A percentile compares a stretch with the other conserved stretches of the same genome.
phyloP scores from a whole-genome alignment of 2,329 filamentous ascomycete species.

The Apiospora koreana region DNA sequence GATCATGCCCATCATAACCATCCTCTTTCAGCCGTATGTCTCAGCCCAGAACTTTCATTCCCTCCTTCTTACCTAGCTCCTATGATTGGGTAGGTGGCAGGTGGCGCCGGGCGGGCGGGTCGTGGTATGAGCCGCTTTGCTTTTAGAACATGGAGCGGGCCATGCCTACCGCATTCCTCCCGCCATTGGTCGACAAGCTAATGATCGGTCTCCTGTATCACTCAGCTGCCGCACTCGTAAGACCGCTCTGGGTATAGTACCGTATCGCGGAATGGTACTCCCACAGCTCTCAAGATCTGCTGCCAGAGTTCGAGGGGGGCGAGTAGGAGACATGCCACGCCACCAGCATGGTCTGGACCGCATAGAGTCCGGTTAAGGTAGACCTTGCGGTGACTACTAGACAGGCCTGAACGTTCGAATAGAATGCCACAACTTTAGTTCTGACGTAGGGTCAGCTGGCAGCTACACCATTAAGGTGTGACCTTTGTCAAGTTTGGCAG shows the following conservation, averaged over 20 bases:
- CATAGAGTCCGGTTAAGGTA: background rate
- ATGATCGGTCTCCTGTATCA: background rate
- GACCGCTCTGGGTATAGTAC: background rate
- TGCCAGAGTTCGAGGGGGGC: background rate
- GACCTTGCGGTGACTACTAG: background rate
- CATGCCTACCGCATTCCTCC: background rate
- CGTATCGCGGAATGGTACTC: background rate
- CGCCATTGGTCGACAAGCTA: background rate
- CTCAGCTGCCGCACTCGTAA: background rate
- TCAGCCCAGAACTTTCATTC: background rate
- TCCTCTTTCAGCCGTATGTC: background rate
- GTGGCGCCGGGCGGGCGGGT: background rate
- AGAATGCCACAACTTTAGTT: background rate
- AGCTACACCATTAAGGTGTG: background rate
- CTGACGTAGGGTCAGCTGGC: background rate
- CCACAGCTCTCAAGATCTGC: background rate
- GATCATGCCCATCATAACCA: background rate
- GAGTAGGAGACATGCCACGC: background rate
- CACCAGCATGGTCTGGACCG: background rate
- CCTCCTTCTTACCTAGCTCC: background rate
- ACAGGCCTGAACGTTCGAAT: background rate
- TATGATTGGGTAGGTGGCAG: background rate
- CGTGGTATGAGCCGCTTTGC: background rate
- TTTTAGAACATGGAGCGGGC: background rate
- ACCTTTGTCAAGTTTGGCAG: background rate